Evolutionary conservation across 331 rosid species (phyloP), one percentile per base, ranked within the genome.

Genomic region (Rosa hybrid): DNA sequence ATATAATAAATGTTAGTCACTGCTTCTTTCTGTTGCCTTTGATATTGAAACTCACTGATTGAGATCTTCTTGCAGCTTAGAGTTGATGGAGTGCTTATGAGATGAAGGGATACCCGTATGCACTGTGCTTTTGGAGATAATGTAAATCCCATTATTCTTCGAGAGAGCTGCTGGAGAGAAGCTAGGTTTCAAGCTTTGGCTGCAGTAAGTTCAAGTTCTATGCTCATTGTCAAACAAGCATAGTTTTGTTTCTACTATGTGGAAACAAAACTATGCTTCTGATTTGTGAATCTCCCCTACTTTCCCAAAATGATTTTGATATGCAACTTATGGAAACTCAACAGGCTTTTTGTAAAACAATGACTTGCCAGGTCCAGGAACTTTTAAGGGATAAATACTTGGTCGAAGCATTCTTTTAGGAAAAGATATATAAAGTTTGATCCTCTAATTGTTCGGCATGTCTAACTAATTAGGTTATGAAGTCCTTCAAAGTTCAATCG

Each of bases 81-180:
- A 88, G 99, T 96, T 83, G 99, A 96, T 83, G 98, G 99, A 34
- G 97, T 92, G 76, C 87, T 96, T 79, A 90, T 96, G 91, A 90
- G 99, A 84, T 82, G 93, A 80, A 88, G 99, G 81, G 98, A 96
- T 73, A 96, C 98, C 78, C 98, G 97, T 38, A 81, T 96, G 94
- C 98, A 96, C 85, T 96, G 91, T 83, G 73, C 90, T 79, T 93
- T 91, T 86, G 89, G 84, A 80, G 88, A 81, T 71, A 60, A 79
- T 77, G 81, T 81, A 79, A 88, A 79, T 84, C 91, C 97, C n/a
- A 80, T 83, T 76, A 73, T 96, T 79, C 94, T 96, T 75, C 88
- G 92, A 81, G 99, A 96, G 89, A 89, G 83, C 80, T 93, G 97
- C 91, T 93, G 97, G 98, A 93, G 97, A 86, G 99, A 96, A 88